Evolutionary conservation across 2,329 filamentous ascomycete species (phyloP).

Genomic region (Mycosphaerelloides madeirae): DNA sequence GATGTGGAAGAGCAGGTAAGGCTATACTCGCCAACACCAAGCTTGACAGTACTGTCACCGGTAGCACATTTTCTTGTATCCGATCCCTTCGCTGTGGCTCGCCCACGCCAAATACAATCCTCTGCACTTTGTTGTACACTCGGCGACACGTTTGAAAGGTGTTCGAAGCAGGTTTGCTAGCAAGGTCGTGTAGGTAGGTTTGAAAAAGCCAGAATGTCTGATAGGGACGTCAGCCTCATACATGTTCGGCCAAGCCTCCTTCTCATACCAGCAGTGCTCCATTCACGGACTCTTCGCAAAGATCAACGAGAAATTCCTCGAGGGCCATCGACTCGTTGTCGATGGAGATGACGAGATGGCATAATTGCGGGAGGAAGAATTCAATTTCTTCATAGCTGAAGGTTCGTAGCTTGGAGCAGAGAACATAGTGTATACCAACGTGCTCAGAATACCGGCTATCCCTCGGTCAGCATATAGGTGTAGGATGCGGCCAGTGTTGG

Average conservation of each 20-base stretch:
- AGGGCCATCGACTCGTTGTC: constrained; percentile 89
- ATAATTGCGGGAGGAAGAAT: constrained; percentile 82
- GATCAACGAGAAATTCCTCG: constrained; percentile 79
- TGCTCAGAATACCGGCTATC: constrained; percentile 79
- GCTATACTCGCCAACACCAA: constrained; percentile 73
- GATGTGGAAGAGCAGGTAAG: constrained; percentile 68
- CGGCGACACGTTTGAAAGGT: constrained; percentile 77
- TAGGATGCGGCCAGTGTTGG: neutral
- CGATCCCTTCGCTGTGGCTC: constrained; percentile 66
- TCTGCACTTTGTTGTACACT: constrained; percentile 83
- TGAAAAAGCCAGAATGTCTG: constrained; percentile 90
- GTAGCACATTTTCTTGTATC: constrained; percentile 76
- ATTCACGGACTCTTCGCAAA: constrained; percentile 83
- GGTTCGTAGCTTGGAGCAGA: constrained; percentile 82
- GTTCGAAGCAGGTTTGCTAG: constrained; percentile 67
- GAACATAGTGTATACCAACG: constrained; percentile 83
- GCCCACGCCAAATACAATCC: constrained; percentile 75
- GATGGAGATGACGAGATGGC: constrained; percentile 80
- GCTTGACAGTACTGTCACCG: constrained; percentile 75
- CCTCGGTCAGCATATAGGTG: constrained; percentile 13
- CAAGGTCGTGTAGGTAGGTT: constrained; percentile 78
- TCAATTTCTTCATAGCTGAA: constrained; percentile 89
- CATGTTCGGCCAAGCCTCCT: neutral
- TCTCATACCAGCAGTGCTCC: constrained; percentile 69
- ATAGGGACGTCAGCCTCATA: neutral